Conservation (phyloP, 2,329 filamentous ascomycete species). For the Metarhizium sp. region DNA sequence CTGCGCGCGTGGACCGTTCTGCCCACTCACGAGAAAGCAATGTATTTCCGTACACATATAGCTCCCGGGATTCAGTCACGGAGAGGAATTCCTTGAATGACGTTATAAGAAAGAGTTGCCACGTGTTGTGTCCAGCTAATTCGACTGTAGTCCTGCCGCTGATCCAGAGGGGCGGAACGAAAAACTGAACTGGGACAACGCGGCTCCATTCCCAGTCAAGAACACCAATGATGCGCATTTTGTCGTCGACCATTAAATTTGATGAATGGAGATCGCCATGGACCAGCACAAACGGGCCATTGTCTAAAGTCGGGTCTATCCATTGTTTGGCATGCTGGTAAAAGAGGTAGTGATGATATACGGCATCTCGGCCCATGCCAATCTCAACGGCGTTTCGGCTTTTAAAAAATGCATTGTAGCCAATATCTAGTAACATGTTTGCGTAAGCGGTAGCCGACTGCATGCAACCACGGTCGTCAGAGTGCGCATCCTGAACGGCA, state of each 20-base stretch:
- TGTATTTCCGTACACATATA: fast-evolving
- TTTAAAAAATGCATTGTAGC: neutral
- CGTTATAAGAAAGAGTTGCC: neutral
- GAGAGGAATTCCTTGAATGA: neutral
- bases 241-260: neutral
- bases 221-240: neutral
- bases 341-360: neutral
- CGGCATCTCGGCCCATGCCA: neutral
- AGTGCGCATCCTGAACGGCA: neutral
- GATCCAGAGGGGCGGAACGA: neutral
- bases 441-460: neutral
- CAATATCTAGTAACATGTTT: neutral
- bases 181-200: neutral
- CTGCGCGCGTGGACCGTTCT: neutral
- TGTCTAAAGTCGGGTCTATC: neutral
- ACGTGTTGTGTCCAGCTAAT: neutral
- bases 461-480: neutral
- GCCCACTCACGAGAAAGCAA: neutral
- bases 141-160: neutral
- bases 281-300: neutral
- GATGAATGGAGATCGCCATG: neutral
- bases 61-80: neutral
- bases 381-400: neutral
- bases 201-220: neutral
- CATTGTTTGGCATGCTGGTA: neutral